Base-by-base conservation (phyloP, 1,284 basidiomycete genomes). In the Ceratorhiza oryzae-sativae region DNA sequence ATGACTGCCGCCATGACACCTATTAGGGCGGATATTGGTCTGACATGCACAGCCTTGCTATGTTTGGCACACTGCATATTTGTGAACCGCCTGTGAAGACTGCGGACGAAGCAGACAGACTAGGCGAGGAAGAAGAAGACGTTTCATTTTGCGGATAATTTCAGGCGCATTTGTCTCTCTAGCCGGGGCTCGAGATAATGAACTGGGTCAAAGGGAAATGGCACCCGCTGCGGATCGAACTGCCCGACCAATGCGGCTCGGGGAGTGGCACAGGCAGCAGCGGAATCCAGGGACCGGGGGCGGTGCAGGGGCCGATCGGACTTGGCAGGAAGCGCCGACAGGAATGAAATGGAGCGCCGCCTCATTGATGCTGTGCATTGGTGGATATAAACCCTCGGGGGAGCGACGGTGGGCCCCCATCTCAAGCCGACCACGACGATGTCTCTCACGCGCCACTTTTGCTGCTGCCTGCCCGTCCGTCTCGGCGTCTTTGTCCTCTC, bases 381-480 rank as follows among this genome's bases (percentile, higher is more conserved):
- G 10, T 32, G n/a, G 8, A 58, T 41, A 58, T 58, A 58, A 36
- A 20, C 55, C 36, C 30, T 25, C 34, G 49, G 30, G 9, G 32
- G 30, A 1, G 2, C 32, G 1, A 3, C n/a, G 30, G 15, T 39
- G 49, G 15, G 36, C 34, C 55, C 13, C 32, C 55, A 58, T 20
- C 25, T 39, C 30, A 25, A 5, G 12, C 27, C n/a, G 32, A 18
- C 34, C 30, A 58, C 55, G 8, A 41, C 36, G 32, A 68, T 68
- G 63, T 70, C 65, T 15, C 53, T 42, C n/a, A 70, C 73, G 32
- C 71, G 73, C 12, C 71, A 65, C 32, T 89, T 86, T 77, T 90
- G 88, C 76, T 88, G 82, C 75, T 90, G 88, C 76, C 77, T 90
- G 74, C 86, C 87, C 51, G 85, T 88, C n/a, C 84, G 89, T 71